Conservation (phyloP, 768 basidiomycete genomes). For the Boletus fagicola region DNA sequence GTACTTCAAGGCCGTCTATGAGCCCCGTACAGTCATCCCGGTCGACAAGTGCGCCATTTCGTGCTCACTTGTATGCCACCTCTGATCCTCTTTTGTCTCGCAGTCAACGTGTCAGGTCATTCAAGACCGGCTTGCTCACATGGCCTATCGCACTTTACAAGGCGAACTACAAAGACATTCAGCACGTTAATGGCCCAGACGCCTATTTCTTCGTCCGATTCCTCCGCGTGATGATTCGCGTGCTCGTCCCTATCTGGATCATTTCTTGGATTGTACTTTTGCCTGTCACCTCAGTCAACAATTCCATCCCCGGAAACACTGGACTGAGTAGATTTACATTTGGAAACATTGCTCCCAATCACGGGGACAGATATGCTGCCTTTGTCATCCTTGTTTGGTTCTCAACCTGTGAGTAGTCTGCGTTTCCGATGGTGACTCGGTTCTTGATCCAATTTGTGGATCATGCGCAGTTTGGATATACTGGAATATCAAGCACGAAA, state of each 20-base stretch:
- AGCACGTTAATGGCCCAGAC: constrained; percentile 76
- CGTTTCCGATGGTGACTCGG: neutral
- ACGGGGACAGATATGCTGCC: constrained; percentile 65
- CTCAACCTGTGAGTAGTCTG: constrained; percentile 65
- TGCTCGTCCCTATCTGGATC: constrained; percentile 89
- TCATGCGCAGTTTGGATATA: constrained; percentile 70
- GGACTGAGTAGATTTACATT: constrained; percentile 75
- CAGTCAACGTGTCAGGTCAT: constrained; percentile 58
- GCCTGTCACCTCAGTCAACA: constrained; percentile 64
- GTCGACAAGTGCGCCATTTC: constrained; percentile 38
- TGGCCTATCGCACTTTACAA: constrained; percentile 70
- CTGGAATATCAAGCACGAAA: constrained; percentile 77
- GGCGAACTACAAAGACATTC: constrained; percentile 60
- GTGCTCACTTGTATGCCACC: neutral
- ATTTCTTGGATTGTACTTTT: constrained; percentile 84
- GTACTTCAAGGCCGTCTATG: constrained; percentile 86
- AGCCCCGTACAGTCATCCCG: constrained; percentile 75
- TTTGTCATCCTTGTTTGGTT: constrained; percentile 76
- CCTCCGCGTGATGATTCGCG: constrained; percentile 75
- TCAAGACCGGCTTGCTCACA: constrained; percentile 48
- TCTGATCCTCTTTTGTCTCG: neutral
- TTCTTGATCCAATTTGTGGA: neutral
- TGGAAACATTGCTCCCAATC: constrained; percentile 62
- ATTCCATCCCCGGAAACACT: constrained; percentile 41
- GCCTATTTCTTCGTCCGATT: constrained; percentile 94